Base-by-base conservation (phyloP, 2,329 filamentous ascomycete species). In the Fragosphaeria purpurea region DNA sequence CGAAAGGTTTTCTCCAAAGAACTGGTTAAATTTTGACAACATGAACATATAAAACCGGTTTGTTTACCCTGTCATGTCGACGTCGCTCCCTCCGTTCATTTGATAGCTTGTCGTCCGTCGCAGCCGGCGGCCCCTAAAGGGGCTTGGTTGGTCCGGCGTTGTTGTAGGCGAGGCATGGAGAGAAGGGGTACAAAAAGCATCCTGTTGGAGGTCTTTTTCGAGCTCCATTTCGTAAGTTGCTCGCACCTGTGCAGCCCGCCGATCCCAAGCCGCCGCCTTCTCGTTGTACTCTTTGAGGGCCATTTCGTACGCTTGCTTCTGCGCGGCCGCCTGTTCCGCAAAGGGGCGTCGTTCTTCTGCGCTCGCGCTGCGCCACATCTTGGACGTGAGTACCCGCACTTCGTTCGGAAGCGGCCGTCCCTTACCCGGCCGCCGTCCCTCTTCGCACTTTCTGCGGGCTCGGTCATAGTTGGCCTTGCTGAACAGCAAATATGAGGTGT, bases 401-500 rank as follows among this genome's bases (percentile, higher is more conserved):
- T 95, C 88, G 60, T 88, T 94, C 6, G 84, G 82, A 42, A 79
- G 74, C 1, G 81, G 71, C 57, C 84, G 83, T 9, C 79, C 79
- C 47, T 82, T 83, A 35, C 79, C 75, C 4, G 77, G 71, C 50
- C 77, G 75, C 33, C 83, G 79, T n/a, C 77, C 79, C 48, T 83
- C 79, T 54, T 85, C 80, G 60, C 84, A 86, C 45, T 68, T 70
- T 54, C 66, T 69, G 50, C 77, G 73, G 7, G 79, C 80, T 30
- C 67, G 66, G n/a, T 88, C 82, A 61, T 82, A 85, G 60, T 85
- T 76, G 4, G 76, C 83, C 58, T 89, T 94, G 63, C 89, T 91
- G 67, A 86, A 98, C 46, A 96, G 76, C 33, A 95, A 76, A 66
- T 95, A 97, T 0, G 91, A 86, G 61, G 94, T 97, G 4, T 85